Conservation (phyloP, 805 yeast species). For the Candida lessepsii region DNA sequence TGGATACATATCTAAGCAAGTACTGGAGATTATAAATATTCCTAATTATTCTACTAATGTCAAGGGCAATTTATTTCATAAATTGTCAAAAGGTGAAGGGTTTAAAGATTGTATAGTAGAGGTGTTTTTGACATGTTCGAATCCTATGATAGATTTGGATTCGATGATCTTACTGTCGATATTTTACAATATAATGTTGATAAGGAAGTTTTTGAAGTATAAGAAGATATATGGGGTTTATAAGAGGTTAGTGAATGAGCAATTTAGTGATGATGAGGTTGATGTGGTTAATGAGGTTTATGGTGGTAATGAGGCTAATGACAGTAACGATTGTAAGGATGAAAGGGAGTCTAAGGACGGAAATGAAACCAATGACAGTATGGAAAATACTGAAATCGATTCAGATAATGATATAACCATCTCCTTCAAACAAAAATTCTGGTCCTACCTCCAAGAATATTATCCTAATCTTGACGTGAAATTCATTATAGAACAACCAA, state of each 20-base stretch:
- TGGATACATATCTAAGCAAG: slow-evolving; percentile 24
- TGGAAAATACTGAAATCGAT: too few species aligned
- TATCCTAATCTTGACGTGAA: slow-evolving; percentile 33
- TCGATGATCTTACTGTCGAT: slow-evolving; percentile 31
- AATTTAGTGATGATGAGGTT: slow-evolving; percentile 6
- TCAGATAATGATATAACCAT: slow-evolving; percentile 15
- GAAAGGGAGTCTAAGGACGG: too few species aligned
- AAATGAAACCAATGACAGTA: too few species aligned
- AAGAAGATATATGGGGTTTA: slow-evolving; percentile 16
- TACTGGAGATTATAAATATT: slow-evolving; percentile 18
- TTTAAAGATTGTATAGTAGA: slow-evolving; percentile 38
- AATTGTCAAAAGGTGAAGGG: slow-evolving; percentile 33
- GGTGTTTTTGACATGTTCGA: slow-evolving; percentile 34
- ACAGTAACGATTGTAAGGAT: slow-evolving; percentile 2
- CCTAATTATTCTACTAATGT: slow-evolving; percentile 36
- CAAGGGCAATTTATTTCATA: slow-evolving; percentile 35
- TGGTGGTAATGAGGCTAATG: slow-evolving; percentile 5
- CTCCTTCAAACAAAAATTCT: slow-evolving; percentile 13
- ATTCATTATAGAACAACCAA: slow-evolving; percentile 33
- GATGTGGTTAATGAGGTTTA: not conserved
- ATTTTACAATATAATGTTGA: slow-evolving; percentile 31
- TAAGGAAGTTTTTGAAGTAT: slow-evolving; percentile 26
- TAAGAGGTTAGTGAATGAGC: slow-evolving; percentile 5
- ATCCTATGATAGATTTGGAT: slow-evolving; percentile 39
- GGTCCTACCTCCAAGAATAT: slow-evolving; percentile 27